A percentile compares a stretch with the other conserved stretches of the same genome.
phyloP scores from a whole-genome alignment of 306 rosid species.

The Cicer pinnatifidum region DNA sequence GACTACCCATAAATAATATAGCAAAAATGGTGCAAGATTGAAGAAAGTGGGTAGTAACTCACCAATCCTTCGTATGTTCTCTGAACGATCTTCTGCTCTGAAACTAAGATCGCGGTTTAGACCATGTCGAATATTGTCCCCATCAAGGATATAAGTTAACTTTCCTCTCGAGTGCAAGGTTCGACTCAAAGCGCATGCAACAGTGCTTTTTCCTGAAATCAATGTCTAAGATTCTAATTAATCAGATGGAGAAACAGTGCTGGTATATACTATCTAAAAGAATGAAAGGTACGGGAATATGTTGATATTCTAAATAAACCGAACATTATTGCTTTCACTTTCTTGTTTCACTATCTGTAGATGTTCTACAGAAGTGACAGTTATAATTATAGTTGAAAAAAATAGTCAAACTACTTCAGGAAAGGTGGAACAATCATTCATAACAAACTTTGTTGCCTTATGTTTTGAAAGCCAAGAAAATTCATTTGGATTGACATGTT shows the following conservation, averaged over 20 bases:
- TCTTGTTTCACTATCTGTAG: constrained; percentile 8
- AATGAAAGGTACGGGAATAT: constrained; percentile 7
- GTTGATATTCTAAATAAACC: constrained; percentile 21
- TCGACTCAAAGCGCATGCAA: constrained; percentile 86
- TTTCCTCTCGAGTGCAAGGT: constrained; percentile 77
- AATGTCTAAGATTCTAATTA: constrained; percentile 36
- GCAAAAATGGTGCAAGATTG: constrained; percentile 4
- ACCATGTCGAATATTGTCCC: constrained; percentile 94
- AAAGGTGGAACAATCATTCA: neutral
- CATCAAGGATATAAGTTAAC: constrained; percentile 83
- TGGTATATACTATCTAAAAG: constrained; percentile 19
- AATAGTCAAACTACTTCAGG: neutral
- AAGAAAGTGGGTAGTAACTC: constrained; percentile 41
- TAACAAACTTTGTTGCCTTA: neutral
- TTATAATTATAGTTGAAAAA: neutral
- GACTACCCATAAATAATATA: constrained; percentile 19
- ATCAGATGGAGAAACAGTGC: constrained; percentile 25
- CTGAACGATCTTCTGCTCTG: constrained; percentile 83
- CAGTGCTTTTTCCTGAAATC: constrained; percentile 84
- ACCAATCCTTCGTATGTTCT: constrained; percentile 92
- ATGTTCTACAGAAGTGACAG: neutral
- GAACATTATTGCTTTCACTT: constrained; percentile 7
- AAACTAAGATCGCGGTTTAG: constrained; percentile 87
- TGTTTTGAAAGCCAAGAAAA: neutral
- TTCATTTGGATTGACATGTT: neutral